phyloP scores from a whole-genome alignment of 1,139 yeast genomes.

The Meyerozyma guilliermondii region DNA sequence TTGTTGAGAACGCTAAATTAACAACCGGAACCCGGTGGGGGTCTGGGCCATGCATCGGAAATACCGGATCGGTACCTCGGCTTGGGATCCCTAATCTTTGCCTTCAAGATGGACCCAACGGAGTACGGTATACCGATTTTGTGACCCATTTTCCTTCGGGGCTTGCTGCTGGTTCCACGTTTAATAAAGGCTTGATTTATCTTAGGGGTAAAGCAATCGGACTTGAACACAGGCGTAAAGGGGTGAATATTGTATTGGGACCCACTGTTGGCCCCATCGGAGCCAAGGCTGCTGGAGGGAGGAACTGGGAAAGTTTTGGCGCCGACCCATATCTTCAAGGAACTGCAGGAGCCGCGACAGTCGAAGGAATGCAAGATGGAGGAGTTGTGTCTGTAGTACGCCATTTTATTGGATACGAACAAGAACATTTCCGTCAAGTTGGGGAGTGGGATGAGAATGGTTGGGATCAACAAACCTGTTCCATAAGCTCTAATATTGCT shows the following conservation, averaged over 20 bases:
- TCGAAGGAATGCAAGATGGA: slow-evolving; percentile 54
- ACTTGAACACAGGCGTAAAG: slow-evolving; percentile 49
- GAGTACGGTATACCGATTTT: slow-evolving; percentile 55
- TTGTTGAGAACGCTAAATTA: slow-evolving; percentile 55
- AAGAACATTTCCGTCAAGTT: slow-evolving; percentile 58
- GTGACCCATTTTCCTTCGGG: slow-evolving; percentile 58
- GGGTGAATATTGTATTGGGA: slow-evolving; percentile 58
- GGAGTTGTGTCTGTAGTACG: slow-evolving; percentile 53
- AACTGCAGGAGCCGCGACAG: slow-evolving; percentile 46
- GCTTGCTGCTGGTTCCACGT: slow-evolving; percentile 54
- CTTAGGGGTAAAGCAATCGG: slow-evolving; percentile 57
- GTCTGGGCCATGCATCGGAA: slow-evolving; percentile 60
- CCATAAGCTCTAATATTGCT: slow-evolving; percentile 50
- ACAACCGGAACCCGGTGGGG: slow-evolving; percentile 69
- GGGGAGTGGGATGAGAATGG: slow-evolving; percentile 49
- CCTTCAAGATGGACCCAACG: slow-evolving; percentile 63
- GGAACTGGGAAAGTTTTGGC: slow-evolving; percentile 66
- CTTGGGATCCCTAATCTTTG: slow-evolving; percentile 55
- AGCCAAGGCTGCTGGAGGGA: slow-evolving; percentile 56
- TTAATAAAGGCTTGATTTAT: slow-evolving; percentile 48
- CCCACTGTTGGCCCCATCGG: slow-evolving; percentile 67
- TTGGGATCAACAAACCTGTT: slow-evolving; percentile 34
- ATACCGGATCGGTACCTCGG: slow-evolving; percentile 56
- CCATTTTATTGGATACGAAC: slow-evolving; percentile 59
- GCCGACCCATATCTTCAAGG: slow-evolving; percentile 63